These are phyloP conservation scores for Monosporozyma aquatica DNA, from an alignment of 805 yeast species.

Conservation along the genomic window DNA sequence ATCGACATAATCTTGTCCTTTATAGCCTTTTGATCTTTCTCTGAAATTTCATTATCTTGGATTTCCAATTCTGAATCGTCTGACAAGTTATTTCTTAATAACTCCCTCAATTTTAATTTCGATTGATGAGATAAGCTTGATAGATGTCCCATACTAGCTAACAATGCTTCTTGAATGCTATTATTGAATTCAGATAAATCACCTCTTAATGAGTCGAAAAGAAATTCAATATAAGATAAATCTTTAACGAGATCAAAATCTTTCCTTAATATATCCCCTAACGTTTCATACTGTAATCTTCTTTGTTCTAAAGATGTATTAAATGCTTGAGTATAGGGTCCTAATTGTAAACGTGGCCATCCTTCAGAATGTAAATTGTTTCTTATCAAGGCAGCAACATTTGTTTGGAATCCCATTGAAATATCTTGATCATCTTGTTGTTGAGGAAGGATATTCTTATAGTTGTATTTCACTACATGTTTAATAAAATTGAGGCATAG, in stretches of 20 bases:
- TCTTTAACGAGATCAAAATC: conserved; percentile 37
- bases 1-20: conserved; percentile 37
- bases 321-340: conserved; percentile 28
- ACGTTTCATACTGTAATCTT: conserved; percentile 63
- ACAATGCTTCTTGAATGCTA: conserved; percentile 62
- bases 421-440: conserved; percentile 9
- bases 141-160: conserved; percentile 46
- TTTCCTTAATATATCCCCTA: conserved; percentile 55
- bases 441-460: conserved; percentile 11
- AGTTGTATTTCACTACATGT: conserved; percentile 40
- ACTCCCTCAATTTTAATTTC: conserved; percentile 35
- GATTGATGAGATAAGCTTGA: conserved; percentile 32
- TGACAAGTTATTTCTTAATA: conserved; percentile 31
- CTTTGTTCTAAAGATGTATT: conserved; percentile 40
- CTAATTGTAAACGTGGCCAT: conserved; percentile 44
- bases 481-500: conserved; percentile 54
- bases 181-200: conserved; percentile 56
- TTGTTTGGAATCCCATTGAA: conserved; percentile 14
- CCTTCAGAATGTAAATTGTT: conserved; percentile 47
- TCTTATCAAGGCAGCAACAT: conserved; percentile 45
- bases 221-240: conserved; percentile 48
- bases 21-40: conserved; percentile 8
- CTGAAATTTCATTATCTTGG: background rate
- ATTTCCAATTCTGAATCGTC: conserved; percentile 22
- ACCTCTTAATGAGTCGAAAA: conserved; percentile 58